Evolutionary conservation across 257 asterid species (phyloP).

Genomic region (Lycium barbarum): DNA sequence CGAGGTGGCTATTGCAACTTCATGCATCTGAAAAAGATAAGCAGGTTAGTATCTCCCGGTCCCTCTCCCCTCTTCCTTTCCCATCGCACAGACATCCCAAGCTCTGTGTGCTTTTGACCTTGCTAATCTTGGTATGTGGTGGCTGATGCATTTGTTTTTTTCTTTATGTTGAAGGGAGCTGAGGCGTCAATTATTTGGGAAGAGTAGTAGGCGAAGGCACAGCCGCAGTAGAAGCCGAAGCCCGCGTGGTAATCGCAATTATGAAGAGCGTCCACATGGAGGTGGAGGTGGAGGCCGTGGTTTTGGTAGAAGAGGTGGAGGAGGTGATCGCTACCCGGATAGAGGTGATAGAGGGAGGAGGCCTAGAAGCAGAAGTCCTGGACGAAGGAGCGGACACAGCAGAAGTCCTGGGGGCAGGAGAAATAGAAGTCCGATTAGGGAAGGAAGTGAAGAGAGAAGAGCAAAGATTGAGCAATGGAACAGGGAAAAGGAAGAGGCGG

Average conservation of each 20-base stretch:
- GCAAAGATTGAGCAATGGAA: slow-evolving; percentile 87
- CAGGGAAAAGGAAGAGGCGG: slow-evolving; percentile 45
- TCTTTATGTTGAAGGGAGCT: slow-evolving; percentile 55
- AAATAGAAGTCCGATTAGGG: slow-evolving; percentile 70
- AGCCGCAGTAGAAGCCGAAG: slow-evolving; percentile 79
- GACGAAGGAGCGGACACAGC: slow-evolving; percentile 74
- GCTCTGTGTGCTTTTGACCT: not conserved
- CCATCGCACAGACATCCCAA: not conserved
- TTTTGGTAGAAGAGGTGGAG: slow-evolving; percentile 57
- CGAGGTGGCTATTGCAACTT: slow-evolving; percentile 95
- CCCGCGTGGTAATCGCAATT: slow-evolving; percentile 58
- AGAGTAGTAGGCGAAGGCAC: slow-evolving; percentile 65
- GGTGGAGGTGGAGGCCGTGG: slow-evolving; percentile 69
- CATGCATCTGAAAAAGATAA: slow-evolving; percentile 91
- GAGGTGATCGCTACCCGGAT: slow-evolving; percentile 67
- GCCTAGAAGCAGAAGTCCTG: slow-evolving; percentile 83
- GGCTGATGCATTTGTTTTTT: slow-evolving; percentile 33
- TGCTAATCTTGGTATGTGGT: slow-evolving; percentile 9
- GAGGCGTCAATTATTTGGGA: slow-evolving; percentile 75
- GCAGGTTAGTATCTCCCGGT: slow-evolving; percentile 55
- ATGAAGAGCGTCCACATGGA: slow-evolving; percentile 58
- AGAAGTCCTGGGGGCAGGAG: slow-evolving; percentile 79
- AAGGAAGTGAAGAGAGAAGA: slow-evolving; percentile 80
- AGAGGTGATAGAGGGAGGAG: slow-evolving; percentile 78
- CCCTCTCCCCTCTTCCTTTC: not conserved